Percentiles rank a stretch among this genome's conserved stretches.
Conservation (phyloP, 2,329 filamentous ascomycete species). For the Trichoderma arundinaceum region DNA sequence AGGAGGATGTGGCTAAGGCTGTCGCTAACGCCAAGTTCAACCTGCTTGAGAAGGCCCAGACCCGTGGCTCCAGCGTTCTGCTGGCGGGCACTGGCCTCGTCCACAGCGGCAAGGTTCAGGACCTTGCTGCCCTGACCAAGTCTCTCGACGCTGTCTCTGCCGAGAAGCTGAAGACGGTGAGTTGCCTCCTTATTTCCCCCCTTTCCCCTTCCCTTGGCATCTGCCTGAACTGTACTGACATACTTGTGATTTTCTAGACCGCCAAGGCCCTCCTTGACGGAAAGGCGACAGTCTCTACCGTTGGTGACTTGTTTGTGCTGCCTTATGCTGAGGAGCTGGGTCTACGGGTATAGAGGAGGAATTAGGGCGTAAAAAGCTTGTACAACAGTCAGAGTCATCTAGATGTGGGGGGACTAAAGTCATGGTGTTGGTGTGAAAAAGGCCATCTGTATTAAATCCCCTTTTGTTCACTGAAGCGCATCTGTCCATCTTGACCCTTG, state of each 20-base stretch:
- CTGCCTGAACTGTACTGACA: not conserved
- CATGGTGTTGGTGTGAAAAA: constrained; percentile 50
- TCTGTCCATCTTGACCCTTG: constrained; percentile 22
- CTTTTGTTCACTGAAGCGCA: constrained; percentile 38
- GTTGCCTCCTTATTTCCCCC: constrained; percentile 43
- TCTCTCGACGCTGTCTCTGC: constrained; percentile 79
- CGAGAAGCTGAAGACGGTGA: constrained; percentile 84
- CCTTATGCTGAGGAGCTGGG: constrained; percentile 95
- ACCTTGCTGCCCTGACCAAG: constrained; percentile 80
- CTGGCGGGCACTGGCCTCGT: constrained; percentile 84
- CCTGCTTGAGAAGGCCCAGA: constrained; percentile 81
- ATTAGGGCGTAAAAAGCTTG: constrained; percentile 43
- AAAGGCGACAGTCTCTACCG: constrained; percentile 86
- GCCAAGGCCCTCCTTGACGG: constrained; percentile 86
- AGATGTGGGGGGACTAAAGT: constrained; percentile 43
- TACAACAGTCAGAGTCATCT: constrained; percentile 53
- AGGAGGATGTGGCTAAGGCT: constrained; percentile 90
- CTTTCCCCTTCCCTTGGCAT: no score
- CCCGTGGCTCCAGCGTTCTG: constrained; percentile 76
- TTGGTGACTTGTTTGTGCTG: constrained; percentile 89
- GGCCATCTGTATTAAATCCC: constrained; percentile 50
- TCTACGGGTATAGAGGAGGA: constrained; percentile 78
- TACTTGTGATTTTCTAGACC: constrained; percentile 59
- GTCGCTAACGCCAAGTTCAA: constrained; percentile 92
- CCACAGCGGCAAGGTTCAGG: constrained; percentile 79